Evolutionary conservation across 2,329 filamentous ascomycete genomes (phyloP).

Genomic region (Trematosphaeria pertusa): DNA sequence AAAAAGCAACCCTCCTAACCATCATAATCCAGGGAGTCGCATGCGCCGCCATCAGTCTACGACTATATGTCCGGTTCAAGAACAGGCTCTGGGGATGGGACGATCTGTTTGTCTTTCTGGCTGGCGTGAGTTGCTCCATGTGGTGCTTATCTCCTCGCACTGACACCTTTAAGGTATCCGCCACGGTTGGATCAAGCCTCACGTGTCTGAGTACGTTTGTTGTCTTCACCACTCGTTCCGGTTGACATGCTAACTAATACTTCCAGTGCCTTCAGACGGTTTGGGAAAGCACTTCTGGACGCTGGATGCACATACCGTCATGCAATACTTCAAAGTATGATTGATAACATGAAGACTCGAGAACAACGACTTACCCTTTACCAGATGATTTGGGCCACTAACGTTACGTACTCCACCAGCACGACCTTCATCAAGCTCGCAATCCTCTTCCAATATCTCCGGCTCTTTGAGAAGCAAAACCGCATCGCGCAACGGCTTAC

Average conservation of each 20-base stretch:
- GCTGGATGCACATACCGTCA: conserved; percentile 17
- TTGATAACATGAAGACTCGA: too few species aligned
- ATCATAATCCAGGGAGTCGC: conserved; percentile 28
- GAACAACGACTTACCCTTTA: too few species aligned
- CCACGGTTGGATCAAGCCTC: conserved; percentile 33
- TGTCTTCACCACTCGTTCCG: not conserved
- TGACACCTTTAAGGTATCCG: too few species aligned
- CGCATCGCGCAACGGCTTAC: conserved; percentile 25
- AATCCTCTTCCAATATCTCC: conserved; percentile 47
- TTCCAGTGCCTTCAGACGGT: conserved; percentile 39
- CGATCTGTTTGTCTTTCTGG: conserved; percentile 42
- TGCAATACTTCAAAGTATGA: conserved; percentile 43
- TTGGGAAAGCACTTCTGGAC: conserved; percentile 44
- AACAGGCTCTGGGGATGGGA: conserved; percentile 45
- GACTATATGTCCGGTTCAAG: conserved; percentile 38
- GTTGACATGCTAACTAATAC: conserved; percentile 7
- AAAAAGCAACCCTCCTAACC: not conserved
- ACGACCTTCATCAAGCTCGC: conserved; percentile 47
- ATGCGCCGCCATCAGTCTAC: conserved; percentile 32
- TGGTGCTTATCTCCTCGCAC: too few species aligned
- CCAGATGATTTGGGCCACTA: conserved; percentile 42
- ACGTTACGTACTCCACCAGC: conserved; percentile 37
- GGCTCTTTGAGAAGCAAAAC: conserved; percentile 39
- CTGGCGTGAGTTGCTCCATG: too few species aligned
- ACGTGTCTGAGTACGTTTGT: conserved; percentile 40